Evolutionary conservation across 257 asterid species (phyloP).

Genomic region (Lantana camara): DNA sequence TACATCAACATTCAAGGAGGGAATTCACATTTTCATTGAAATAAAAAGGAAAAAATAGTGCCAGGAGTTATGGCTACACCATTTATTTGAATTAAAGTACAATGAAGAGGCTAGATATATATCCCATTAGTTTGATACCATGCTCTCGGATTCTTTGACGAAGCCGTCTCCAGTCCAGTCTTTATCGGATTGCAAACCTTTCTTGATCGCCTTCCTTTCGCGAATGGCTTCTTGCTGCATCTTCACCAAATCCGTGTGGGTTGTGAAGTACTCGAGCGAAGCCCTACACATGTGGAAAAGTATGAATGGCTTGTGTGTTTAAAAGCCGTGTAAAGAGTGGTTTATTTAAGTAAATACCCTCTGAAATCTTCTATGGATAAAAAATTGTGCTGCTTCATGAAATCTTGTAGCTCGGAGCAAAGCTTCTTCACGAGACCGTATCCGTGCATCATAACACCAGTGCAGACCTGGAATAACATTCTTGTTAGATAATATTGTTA

Average conservation of each 20-base stretch:
- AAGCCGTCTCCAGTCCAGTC: constrained; percentile 99
- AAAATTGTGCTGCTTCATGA: constrained; percentile 79
- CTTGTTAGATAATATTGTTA: constrained; percentile 8
- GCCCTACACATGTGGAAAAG: constrained; percentile 37
- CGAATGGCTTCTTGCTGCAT: constrained; percentile 75
- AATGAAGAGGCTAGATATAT: constrained; percentile 10
- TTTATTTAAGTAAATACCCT: constrained; percentile 52
- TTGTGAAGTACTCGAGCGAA: constrained; percentile 72
- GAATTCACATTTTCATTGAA: background rate
- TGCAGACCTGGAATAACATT: constrained; percentile 62
- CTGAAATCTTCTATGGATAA: constrained; percentile 76
- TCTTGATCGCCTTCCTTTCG: constrained; percentile 66
- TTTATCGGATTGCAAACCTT: constrained; percentile 83
- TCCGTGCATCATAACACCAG: constrained; percentile 97
- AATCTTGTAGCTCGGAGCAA: constrained; percentile 82
- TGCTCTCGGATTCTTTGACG: constrained; percentile 82
- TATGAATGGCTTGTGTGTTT: background rate
- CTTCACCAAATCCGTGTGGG: constrained; percentile 67
- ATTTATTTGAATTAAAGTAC: constrained; percentile 7
- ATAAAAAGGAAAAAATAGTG: background rate
- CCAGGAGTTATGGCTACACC: background rate
- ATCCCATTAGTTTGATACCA: constrained; percentile 75
- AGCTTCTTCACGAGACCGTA: constrained; percentile 81
- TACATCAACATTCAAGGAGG: constrained; percentile 1
- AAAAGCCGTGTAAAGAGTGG: background rate